Conservation (phyloP, 768 basidiomycete species). For the Imleria badia region DNA sequence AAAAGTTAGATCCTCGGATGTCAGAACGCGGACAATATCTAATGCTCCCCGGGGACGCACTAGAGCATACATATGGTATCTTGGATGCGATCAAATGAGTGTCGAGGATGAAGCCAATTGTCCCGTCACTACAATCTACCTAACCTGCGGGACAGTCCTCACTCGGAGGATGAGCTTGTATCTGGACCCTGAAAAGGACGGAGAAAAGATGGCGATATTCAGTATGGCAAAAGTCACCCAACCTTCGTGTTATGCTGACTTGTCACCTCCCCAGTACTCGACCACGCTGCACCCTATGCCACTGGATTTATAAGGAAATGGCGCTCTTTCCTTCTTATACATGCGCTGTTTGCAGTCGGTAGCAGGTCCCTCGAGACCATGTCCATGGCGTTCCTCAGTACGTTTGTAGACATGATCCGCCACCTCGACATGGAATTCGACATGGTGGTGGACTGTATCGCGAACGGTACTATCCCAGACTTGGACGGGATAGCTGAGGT, state of each 20-base stretch:
- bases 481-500: neutral
- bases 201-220: slow-evolving; percentile 3
- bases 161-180: neutral
- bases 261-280: neutral
- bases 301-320: neutral
- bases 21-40: neutral
- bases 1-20: neutral
- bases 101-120: neutral
- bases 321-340: too few relatives aligned
- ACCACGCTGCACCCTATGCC: slow-evolving; percentile 1
- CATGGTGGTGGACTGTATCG: slow-evolving; percentile 9
- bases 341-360: too few relatives aligned
- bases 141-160: neutral
- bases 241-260: neutral
- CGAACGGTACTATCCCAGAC: slow-evolving; percentile 5
- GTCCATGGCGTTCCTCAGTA: slow-evolving; percentile 1
- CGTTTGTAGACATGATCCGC: slow-evolving; percentile 10
- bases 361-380: neutral
- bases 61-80: neutral
- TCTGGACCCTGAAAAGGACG: slow-evolving; percentile 1
- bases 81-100: neutral
- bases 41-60: neutral
- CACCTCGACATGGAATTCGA: slow-evolving; percentile 7
- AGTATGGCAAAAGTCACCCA: neutral
- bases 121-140: neutral